Percentiles rank a stretch among this genome's conserved stretches.
These are phyloP conservation scores for Vigna unguiculata DNA, from an alignment of 306 rosid genomes.

Conservation along the genomic window DNA sequence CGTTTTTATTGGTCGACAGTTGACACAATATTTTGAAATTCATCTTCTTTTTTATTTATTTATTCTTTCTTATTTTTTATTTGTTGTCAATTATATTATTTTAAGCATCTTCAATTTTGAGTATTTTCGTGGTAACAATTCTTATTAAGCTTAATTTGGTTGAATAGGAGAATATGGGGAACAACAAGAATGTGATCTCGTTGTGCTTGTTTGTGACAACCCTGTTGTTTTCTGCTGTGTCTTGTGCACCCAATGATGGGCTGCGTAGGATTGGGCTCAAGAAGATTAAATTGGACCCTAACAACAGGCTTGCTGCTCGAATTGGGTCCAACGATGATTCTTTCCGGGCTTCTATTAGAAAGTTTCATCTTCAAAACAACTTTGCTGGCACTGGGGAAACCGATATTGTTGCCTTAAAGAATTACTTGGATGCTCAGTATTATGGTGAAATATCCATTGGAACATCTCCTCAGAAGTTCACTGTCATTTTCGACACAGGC, in stretches of 20 bases:
- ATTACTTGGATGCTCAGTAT: slow-evolving; percentile 95
- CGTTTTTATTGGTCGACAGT: not conserved
- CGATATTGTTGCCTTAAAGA: slow-evolving; percentile 72
- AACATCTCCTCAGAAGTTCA: slow-evolving; percentile 81
- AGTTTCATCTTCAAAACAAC: slow-evolving; percentile 51
- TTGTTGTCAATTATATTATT: not conserved
- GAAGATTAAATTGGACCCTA: slow-evolving; percentile 61
- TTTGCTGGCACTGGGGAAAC: slow-evolving; percentile 46
- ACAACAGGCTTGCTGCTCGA: slow-evolving; percentile 53
- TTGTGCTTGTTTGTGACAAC: slow-evolving; percentile 52
- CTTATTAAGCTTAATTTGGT: slow-evolving; percentile 20
- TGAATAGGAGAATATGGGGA: slow-evolving; percentile 62
- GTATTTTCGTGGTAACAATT: not conserved
- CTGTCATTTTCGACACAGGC: slow-evolving; percentile 88
- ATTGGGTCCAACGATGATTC: slow-evolving; percentile 55
- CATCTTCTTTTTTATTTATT: not conserved
- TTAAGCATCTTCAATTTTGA: not conserved
- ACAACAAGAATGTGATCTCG: slow-evolving; percentile 30
- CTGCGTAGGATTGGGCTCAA: slow-evolving; percentile 78
- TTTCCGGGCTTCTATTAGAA: slow-evolving; percentile 50
- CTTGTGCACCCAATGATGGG: slow-evolving; percentile 57
- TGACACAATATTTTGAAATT: not conserved
- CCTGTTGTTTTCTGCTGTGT: slow-evolving; percentile 53
- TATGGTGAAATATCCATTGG: slow-evolving; percentile 88
- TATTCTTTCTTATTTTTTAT: not conserved